Base-by-base conservation (phyloP, 2,329 filamentous ascomycete species). In the Epichloe hybrida region DNA sequence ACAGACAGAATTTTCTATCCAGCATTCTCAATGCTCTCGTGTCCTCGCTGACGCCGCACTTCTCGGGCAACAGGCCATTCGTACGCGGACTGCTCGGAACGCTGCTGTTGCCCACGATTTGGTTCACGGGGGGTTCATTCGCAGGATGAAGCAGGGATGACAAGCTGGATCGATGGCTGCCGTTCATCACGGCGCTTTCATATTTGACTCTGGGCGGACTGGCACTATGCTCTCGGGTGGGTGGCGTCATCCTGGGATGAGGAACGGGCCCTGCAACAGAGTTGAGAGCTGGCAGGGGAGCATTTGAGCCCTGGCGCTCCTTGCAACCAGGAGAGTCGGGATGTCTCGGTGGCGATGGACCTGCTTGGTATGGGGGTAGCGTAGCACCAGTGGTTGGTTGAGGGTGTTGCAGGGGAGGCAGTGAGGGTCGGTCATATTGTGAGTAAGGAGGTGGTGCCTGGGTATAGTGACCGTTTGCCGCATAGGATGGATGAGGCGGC, bases 21-120 rank as follows among this genome's bases (percentile, higher is more conserved):
- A 88, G 68, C 61, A 85, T 80, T 55, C 80, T 74, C 44, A 87
- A 64, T 2, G 81, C 82, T 56, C 81, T 72, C 54, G 75, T 75
- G 56, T 87, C 84, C 62, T 86, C 83, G 17, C 74, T 69, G 46
- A 77, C 79, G 5, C 72, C 75, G 27, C 60, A 58, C 52, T 64
- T 63, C 46, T 68, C 65, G 8, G 57, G 55, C 17, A 57, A 59
- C 15, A 59, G 48, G 21, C 54, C 60, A 37, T 52, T 59, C 20
- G 58, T 52, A 48, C 65, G 61, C 6, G 64, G 64, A 49, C 63
- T 68, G 56, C 73, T 77, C 55, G 62, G 61, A 7, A 67, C 69
- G 57, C 72, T 72, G 55, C 64, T 64, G 46, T 56, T 69, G 59
- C 60, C 69, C 43, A 56, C 69, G 31, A 68, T 63, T 52, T 72